These are phyloP conservation scores for Ensete ventricosum DNA, from an alignment of 176 grass and related monocot species.

Conservation along the genomic window DNA sequence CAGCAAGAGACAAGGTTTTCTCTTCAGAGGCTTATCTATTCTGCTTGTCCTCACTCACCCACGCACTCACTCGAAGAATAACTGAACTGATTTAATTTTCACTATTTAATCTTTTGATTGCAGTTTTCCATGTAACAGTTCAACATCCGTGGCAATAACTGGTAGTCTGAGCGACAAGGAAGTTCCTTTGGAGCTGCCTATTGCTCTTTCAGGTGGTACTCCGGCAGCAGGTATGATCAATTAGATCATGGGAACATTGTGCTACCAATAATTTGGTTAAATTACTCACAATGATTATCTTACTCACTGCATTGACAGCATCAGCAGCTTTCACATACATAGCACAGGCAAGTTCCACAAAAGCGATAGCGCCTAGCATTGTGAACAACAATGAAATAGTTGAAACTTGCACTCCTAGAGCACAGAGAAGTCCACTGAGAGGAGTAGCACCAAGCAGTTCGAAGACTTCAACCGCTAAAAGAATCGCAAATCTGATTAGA, in stretches of 20 bases:
- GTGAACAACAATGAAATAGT: constrained; percentile 13
- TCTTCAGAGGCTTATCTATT: constrained; percentile 1
- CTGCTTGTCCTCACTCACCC: constrained; percentile 1
- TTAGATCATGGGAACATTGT: not conserved
- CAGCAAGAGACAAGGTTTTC: constrained; percentile 29
- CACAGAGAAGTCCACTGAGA: constrained; percentile 21
- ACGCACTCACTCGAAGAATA: not conserved
- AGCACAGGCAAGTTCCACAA: constrained; percentile 14
- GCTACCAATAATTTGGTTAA: not conserved
- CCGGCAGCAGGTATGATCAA: constrained; percentile 16
- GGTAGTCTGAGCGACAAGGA: constrained; percentile 4
- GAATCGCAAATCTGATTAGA: constrained; percentile 19
- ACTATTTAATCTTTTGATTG: not conserved
- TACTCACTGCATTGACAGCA: constrained; percentile 14
- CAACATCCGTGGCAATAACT: not conserved
- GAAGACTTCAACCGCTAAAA: constrained; percentile 21
- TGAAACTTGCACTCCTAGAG: constrained; percentile 27
- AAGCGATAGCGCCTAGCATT: not conserved
- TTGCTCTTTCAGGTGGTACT: constrained; percentile 18
- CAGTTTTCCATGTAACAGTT: not conserved
- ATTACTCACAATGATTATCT: not conserved
- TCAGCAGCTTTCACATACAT: constrained; percentile 35
- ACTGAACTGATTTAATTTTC: constrained; percentile 5
- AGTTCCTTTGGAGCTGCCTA: constrained; percentile 38
- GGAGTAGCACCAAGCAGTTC: constrained; percentile 8